These are phyloP conservation scores for Myriosclerotinia curreyana DNA, from an alignment of 2,329 filamentous ascomycete genomes.

Conservation along the genomic window DNA sequence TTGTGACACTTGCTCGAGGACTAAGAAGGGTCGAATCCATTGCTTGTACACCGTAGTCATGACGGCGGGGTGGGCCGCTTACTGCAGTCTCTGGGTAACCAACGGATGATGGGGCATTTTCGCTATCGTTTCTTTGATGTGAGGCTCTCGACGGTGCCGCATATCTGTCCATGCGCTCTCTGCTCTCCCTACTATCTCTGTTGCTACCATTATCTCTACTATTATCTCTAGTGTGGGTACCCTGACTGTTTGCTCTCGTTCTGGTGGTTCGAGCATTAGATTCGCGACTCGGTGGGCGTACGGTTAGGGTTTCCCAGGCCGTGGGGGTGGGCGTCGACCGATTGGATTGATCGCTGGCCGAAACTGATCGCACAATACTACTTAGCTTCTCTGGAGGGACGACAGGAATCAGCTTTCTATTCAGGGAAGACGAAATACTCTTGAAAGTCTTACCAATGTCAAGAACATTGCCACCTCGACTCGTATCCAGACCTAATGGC, in stretches of 20 bases:
- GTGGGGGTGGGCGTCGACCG: constrained; percentile 52
- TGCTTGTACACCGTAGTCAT: constrained; percentile 94
- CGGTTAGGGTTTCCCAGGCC: constrained; percentile 63
- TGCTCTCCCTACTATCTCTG: constrained; percentile 44
- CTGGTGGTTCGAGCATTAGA: constrained; percentile 28
- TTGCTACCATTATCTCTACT: constrained; percentile 37
- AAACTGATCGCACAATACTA: constrained; percentile 82
- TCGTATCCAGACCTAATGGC: constrained; percentile 85
- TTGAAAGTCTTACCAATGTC: constrained; percentile 67
- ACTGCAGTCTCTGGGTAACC: constrained; percentile 78
- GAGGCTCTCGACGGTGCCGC: constrained; percentile 29
- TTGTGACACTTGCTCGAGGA: constrained; percentile 63
- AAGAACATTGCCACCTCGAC: constrained; percentile 85
- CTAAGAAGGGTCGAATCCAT: constrained; percentile 85
- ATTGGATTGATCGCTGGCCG: constrained; percentile 54
- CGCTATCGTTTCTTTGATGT: constrained; percentile 77
- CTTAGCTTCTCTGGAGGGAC: constrained; percentile 77
- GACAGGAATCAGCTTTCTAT: constrained; percentile 30
- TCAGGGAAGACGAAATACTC: constrained; percentile 38
- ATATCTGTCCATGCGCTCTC: constrained; percentile 49
- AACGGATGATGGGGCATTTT: constrained; percentile 67
- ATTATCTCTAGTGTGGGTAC: constrained; percentile 40
- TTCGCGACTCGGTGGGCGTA: constrained; percentile 53
- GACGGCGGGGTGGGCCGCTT: constrained; percentile 65
- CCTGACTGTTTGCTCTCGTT: constrained; percentile 36